phyloP scores from a whole-genome alignment of 1,284 basidiomycete genomes.

The Ceratobasidium sp. region DNA sequence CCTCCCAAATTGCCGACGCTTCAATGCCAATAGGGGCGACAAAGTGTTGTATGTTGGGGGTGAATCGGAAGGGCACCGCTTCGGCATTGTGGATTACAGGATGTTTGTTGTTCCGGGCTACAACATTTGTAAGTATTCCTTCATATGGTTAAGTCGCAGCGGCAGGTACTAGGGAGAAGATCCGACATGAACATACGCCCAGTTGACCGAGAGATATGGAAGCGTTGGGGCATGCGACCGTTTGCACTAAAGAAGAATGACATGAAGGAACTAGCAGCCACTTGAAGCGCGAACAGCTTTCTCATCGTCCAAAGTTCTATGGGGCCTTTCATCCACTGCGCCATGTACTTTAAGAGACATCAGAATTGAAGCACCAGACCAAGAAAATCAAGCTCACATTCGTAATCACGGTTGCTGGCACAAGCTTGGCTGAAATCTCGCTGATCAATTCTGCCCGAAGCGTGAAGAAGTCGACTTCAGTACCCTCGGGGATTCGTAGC shows the following conservation, averaged over 20 bases:
- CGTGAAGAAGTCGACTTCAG: constrained; percentile 70
- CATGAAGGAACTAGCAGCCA: constrained; percentile 89
- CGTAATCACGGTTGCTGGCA: constrained; percentile 86
- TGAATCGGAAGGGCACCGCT: constrained; percentile 93
- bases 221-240: constrained; percentile 81
- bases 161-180: constrained; percentile 73
- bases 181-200: constrained; percentile 92
- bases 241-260: constrained; percentile 88
- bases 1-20: no score
- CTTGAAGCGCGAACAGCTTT: constrained; percentile 93
- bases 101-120: constrained; percentile 57
- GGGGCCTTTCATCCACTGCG: constrained; percentile 80
- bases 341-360: constrained; percentile 74
- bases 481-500: constrained; percentile 37
- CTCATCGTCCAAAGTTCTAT: constrained; percentile 95
- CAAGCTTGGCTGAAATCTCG: constrained; percentile 86
- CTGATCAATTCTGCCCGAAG: constrained; percentile 89
- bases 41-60: constrained; percentile 95
- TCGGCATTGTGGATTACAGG: constrained; percentile 73
- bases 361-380: constrained; percentile 23
- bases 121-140: constrained; percentile 17
- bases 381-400: constrained; percentile 63
- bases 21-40: constrained; percentile 89
- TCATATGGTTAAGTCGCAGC: not conserved
- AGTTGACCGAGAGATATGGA: constrained; percentile 87